These are phyloP conservation scores for Polytrichum commune DNA, from an alignment of 225 moss, liverwort and hornwort genomes.

Conservation along the genomic window DNA sequence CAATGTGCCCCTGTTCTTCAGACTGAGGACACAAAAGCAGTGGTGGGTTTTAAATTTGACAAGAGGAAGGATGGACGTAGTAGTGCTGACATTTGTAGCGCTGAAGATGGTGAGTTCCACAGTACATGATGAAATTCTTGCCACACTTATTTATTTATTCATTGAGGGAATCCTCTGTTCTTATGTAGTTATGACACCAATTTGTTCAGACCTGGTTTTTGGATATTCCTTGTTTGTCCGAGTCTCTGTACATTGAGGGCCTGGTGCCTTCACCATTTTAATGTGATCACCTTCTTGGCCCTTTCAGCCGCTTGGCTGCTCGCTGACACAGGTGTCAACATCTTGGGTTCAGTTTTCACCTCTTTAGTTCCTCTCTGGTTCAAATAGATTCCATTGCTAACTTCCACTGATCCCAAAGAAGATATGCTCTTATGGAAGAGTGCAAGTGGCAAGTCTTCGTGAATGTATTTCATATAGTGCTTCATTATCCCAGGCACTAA, in stretches of 20 bases:
- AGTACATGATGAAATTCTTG: conserved; percentile 1
- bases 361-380: not conserved
- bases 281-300: no score
- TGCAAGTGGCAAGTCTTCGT: not conserved
- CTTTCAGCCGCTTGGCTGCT: no score
- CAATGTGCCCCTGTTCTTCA: no score
- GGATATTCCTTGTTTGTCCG: not conserved
- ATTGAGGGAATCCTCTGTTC: not conserved
- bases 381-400: not conserved
- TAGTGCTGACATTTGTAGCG: conserved; percentile 3
- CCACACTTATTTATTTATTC: not conserved
- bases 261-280: not conserved
- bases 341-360: no score
- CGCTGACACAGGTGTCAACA: no score
- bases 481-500: conserved; percentile 2
- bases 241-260: not conserved
- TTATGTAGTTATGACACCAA: not conserved
- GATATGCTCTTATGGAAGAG: not conserved
- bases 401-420: not conserved
- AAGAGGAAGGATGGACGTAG: conserved; percentile 13
- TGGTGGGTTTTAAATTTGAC: not conserved
- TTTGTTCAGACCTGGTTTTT: not conserved
- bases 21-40: no score
- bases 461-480: not conserved
- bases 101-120: conserved; percentile 22